phyloP scores from a whole-genome alignment of 2,329 filamentous ascomycete genomes.

The Paraphoma chrysanthemicola region DNA sequence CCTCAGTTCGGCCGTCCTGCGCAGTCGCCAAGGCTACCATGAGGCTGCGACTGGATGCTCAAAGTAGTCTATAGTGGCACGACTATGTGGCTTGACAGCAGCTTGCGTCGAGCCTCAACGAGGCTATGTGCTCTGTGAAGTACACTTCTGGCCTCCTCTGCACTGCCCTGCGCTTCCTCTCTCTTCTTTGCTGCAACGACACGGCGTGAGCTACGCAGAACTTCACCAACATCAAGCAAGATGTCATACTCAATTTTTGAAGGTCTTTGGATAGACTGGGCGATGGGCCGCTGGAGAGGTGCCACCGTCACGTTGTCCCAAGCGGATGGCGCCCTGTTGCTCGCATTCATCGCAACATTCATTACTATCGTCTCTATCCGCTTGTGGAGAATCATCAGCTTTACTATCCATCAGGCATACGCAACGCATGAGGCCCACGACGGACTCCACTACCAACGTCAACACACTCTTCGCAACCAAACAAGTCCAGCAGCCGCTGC shows the following conservation, averaged over 20 bases:
- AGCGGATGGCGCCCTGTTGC: not conserved
- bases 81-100: too few relatives aligned
- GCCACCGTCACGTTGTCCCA: not conserved
- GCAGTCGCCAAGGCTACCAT: too few relatives aligned
- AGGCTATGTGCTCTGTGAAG: not conserved
- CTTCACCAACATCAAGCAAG: not conserved
- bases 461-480: not conserved
- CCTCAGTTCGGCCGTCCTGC: too few relatives aligned
- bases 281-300: not conserved
- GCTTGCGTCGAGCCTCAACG: too few relatives aligned
- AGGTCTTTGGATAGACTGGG: not conserved
- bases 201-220: not conserved
- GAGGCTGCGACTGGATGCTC: too few relatives aligned
- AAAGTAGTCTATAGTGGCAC: too few relatives aligned
- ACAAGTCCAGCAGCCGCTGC: not conserved
- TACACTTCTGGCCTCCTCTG: not conserved
- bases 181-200: too few relatives aligned
- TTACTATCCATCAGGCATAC: not conserved
- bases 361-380: not conserved
- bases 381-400: not conserved
- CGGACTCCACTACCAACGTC: not conserved
- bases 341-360: constrained; percentile 1
- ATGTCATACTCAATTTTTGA: constrained; percentile 1
- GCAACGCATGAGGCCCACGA: not conserved
- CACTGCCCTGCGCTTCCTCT: not conserved